Conservation (phyloP, 257 asterid genomes). For the Coffea eugenioides region DNA sequence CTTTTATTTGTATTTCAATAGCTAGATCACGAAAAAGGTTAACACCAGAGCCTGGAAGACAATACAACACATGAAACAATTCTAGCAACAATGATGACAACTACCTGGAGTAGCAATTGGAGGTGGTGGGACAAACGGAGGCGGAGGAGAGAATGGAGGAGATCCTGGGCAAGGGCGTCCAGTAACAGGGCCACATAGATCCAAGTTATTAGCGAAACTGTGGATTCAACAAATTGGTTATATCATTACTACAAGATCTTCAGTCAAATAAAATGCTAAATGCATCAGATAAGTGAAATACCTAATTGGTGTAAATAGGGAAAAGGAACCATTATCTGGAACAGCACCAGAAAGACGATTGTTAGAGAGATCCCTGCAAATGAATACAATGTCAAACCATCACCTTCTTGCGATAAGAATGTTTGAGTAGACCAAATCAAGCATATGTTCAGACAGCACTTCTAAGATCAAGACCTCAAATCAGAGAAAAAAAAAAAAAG, state of each 20-base stretch:
- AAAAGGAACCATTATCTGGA: slow-evolving; percentile 96
- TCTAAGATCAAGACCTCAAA: neutral
- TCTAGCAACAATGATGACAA: slow-evolving; percentile 10
- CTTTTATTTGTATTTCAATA: neutral
- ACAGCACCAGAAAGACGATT: slow-evolving; percentile 83
- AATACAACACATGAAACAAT: neutral
- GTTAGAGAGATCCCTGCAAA: slow-evolving; percentile 86
- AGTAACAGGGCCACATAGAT: slow-evolving; percentile 92
- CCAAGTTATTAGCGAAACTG: slow-evolving; percentile 96
- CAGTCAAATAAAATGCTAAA: slow-evolving; percentile 5
- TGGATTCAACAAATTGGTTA: slow-evolving; percentile 11
- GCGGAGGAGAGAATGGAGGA: slow-evolving; percentile 99
- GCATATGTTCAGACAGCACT: neutral
- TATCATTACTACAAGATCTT: slow-evolving; percentile 21
- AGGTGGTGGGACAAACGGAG: slow-evolving; percentile 92
- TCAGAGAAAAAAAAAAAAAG: neutral
- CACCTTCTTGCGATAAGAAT: slow-evolving; percentile 6
- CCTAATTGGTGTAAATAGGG: slow-evolving; percentile 96
- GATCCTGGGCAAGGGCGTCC: slow-evolving; percentile 99
- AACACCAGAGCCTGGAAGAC: neutral
- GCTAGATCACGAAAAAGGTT: neutral
- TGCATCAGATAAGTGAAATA: slow-evolving; percentile 22
- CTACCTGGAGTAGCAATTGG: slow-evolving; percentile 82
- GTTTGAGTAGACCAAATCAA: neutral
- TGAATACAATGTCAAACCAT: slow-evolving; percentile 11